These are phyloP conservation scores for Cerioporus squamosus DNA, from an alignment of 1,284 basidiomycete genomes.

Conservation along the genomic window DNA sequence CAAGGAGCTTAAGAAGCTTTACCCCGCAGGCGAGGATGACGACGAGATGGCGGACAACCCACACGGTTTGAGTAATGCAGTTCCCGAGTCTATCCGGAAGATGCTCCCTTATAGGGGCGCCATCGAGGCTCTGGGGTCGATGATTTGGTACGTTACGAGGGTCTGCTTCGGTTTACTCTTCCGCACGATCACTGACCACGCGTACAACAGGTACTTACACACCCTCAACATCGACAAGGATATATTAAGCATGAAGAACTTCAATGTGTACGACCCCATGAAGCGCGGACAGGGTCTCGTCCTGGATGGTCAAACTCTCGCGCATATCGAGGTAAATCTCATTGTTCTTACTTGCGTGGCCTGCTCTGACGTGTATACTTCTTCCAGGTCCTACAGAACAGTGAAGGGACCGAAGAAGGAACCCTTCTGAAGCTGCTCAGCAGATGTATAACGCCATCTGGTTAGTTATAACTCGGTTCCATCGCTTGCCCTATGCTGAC, in stretches of 20 bases:
- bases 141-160: constrained; percentile 71
- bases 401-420: constrained; percentile 90
- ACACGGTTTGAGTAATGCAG: constrained; percentile 48
- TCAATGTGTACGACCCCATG: constrained; percentile 96
- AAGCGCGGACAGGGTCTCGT: constrained; percentile 82
- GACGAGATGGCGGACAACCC: constrained; percentile 48
- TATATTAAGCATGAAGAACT: constrained; percentile 91
- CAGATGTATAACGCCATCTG: constrained; percentile 89
- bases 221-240: constrained; percentile 95
- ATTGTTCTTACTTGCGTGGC: background rate
- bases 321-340: constrained; percentile 81
- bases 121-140: constrained; percentile 84
- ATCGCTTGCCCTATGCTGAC: background rate
- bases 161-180: background rate
- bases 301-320: constrained; percentile 92
- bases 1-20: constrained; percentile 72
- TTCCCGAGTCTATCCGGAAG: constrained; percentile 77
- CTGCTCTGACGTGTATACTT: background rate
- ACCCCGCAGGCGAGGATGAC: constrained; percentile 50
- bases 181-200: background rate
- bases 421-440: constrained; percentile 84
- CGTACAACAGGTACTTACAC: constrained; percentile 70
- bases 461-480: constrained; percentile 43
- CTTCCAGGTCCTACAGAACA: constrained; percentile 78
- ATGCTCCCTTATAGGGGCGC: constrained; percentile 72